Evolutionary conservation across 352 stramenopile species (phyloP), one percentile per base, ranked within the genome.

Genomic region (Phytophthora meadii): DNA sequence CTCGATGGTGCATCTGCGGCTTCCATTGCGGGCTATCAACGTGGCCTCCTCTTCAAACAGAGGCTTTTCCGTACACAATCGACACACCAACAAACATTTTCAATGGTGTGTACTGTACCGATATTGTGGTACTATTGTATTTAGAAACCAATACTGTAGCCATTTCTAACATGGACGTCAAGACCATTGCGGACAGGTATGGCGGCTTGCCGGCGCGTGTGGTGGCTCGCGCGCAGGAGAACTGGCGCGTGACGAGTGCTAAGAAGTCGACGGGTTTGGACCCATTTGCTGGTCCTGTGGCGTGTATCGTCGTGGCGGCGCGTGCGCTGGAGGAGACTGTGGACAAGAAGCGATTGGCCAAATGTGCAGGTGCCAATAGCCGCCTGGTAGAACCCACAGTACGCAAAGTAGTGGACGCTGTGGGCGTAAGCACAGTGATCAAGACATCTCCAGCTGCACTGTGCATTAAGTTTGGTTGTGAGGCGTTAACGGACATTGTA

Each of bases 381-480:
- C 77, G 80, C 22, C 39, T 72, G 17, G 60, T 92, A n/a, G 76
- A 83, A 34, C 68, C 82, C 54, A 75, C 34, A 4, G 67, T 86
- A 53, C 77, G 74, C 47, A 86, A 87, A 34, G 74, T 92, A 44
- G 42, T 86, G 14, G 65, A 82, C 51, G 74, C 74, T 4, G 76
- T 92, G 30, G 75, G 76, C 47, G 72, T 81, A 19, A 63, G 66
- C 14, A 74, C 74, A 3, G 69, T 87, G 9, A 64, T 89, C 7
- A 71, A 82, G 58, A 75, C 75, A 19, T 82, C 79, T 2, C 76
- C 82, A 4, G 62, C 77, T 5, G 77, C 81, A 7, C 68, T 93
- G 7, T 93, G 84, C 46, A 88, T 93, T 59, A 84, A 87, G 24
- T 88, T 90, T 34, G 84, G 84, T 39, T 93, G 84, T 39, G 78